phyloP scores from a whole-genome alignment of 495 filamentous ascomycete species.

The Corynascus novoguineensis region DNA sequence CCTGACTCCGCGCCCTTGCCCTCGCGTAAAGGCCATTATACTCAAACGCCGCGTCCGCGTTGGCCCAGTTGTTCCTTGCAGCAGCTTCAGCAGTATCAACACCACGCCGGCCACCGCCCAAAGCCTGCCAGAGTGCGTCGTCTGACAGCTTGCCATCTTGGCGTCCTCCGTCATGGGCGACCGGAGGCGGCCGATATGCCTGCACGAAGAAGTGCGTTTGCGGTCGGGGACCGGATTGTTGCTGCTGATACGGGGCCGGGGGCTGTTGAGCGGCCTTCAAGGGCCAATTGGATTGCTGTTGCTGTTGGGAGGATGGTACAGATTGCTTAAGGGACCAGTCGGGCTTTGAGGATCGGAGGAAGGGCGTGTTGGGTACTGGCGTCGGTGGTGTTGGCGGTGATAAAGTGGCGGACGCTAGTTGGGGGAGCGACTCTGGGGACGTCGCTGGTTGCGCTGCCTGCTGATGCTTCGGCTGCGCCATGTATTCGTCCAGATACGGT shows the following conservation, averaged over 20 bases:
- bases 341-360: neutral
- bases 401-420: neutral
- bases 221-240: neutral
- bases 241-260: neutral
- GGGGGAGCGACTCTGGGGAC: neutral
- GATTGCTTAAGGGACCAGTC: neutral
- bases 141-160: neutral
- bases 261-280: neutral
- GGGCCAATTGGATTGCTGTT: slow-evolving; percentile 1
- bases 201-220: neutral
- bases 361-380: neutral
- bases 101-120: neutral
- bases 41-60: neutral
- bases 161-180: neutral
- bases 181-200: neutral
- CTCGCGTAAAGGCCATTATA: too few relatives aligned
- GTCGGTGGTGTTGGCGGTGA: neutral
- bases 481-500: neutral
- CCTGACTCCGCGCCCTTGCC: neutral
- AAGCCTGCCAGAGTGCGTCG: slow-evolving; percentile 6
- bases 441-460: neutral
- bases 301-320: neutral
- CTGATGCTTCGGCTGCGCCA: neutral
- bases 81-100: neutral
- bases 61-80: neutral